A percentile compares a stretch with the other conserved stretches of the same genome.
These are phyloP conservation scores for Aurinia saxatilis DNA, from an alignment of 345 rosid species.

Conservation along the genomic window DNA sequence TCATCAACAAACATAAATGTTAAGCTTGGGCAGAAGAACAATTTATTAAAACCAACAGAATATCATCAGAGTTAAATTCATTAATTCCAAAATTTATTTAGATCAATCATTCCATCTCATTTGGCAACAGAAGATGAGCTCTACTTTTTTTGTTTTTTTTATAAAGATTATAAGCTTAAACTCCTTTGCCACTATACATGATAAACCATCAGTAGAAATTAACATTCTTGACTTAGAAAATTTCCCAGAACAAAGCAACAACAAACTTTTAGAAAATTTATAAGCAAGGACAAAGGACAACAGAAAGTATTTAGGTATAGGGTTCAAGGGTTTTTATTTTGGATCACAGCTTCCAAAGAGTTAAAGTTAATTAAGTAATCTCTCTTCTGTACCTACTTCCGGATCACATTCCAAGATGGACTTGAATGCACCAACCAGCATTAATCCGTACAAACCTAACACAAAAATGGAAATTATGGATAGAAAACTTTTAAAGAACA, in stretches of 20 bases:
- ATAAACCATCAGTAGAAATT: too few relatives aligned
- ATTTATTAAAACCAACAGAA: neutral
- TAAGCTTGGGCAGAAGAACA: neutral
- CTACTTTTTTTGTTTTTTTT: too few relatives aligned
- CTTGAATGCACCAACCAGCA: slow-evolving; percentile 4
- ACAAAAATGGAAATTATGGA: slow-evolving; percentile 18
- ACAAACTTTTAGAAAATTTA: neutral
- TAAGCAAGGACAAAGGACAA: neutral
- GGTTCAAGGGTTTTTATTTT: neutral
- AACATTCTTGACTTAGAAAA: too few relatives aligned
- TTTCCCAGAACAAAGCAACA: neutral
- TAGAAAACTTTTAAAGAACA: slow-evolving; percentile 8
- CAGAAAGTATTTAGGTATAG: slow-evolving; percentile 19
- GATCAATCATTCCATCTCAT: neutral
- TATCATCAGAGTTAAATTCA: too few relatives aligned
- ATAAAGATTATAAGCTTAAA: too few relatives aligned
- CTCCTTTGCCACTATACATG: too few relatives aligned
- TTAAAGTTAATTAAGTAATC: neutral
- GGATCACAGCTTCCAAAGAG: slow-evolving; percentile 1
- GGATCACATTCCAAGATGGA: slow-evolving; percentile 6
- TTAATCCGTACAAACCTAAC: slow-evolving; percentile 24
- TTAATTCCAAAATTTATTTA: neutral
- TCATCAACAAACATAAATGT: neutral
- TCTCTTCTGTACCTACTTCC: neutral
- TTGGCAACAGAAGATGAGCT: too few relatives aligned